phyloP scores from a whole-genome alignment of 371 early-diverging fungal genomes.

The Mortierella sp. region DNA sequence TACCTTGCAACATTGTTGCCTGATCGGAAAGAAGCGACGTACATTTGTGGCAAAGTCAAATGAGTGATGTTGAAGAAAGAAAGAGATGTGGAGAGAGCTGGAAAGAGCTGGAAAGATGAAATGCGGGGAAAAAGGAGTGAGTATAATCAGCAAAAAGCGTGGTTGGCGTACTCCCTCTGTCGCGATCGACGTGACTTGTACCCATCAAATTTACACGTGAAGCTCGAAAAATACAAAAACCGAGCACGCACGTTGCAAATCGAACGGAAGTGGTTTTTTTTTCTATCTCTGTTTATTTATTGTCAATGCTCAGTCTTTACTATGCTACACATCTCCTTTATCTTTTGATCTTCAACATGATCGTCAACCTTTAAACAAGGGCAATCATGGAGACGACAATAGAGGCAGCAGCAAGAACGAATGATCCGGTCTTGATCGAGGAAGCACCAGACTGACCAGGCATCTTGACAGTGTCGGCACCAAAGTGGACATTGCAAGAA shows the following conservation, averaged over 20 bases:
- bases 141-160: not conserved
- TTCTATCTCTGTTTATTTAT: not conserved
- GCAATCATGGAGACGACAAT: constrained; percentile 35
- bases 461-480: constrained; percentile 44
- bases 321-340: not conserved
- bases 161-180: not conserved
- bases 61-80: not conserved
- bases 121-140: not conserved
- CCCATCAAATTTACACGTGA: constrained; percentile 2
- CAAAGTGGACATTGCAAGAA: constrained; percentile 47
- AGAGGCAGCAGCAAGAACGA: constrained; percentile 32
- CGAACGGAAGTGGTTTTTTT: not conserved
- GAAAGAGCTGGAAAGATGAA: not conserved
- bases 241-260: too few species aligned
- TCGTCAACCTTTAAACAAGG: constrained; percentile 28
- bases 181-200: constrained; percentile 10
- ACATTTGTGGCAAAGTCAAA: constrained; percentile 13
- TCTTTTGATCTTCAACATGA: not conserved
- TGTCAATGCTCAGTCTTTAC: not conserved
- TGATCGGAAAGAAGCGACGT: constrained; percentile 36
- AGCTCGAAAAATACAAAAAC: too few species aligned
- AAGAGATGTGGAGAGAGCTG: constrained; percentile 1
- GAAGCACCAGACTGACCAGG: constrained; percentile 42
- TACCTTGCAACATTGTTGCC: constrained; percentile 39
- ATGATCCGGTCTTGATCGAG: constrained; percentile 23